Conservation (phyloP, 176 grass and related monocot species). For the Eremochloa ophiuroides region DNA sequence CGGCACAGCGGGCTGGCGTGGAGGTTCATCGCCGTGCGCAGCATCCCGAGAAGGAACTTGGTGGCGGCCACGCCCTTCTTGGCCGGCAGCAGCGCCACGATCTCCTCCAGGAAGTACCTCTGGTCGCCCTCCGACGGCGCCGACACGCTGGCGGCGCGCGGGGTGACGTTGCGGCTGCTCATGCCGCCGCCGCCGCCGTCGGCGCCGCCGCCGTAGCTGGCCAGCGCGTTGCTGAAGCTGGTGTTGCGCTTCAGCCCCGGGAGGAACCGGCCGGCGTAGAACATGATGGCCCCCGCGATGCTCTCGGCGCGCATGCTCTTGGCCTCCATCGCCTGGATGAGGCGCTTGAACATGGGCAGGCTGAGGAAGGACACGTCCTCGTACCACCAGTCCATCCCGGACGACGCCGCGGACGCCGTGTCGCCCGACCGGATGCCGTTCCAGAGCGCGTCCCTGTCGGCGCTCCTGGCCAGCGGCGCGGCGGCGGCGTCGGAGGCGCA, state of each 20-base stretch:
- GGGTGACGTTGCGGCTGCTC: slow-evolving; percentile 41
- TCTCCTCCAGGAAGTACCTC: slow-evolving; percentile 90
- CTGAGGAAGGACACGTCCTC: slow-evolving; percentile 71
- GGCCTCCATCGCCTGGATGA: slow-evolving; percentile 65
- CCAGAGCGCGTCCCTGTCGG: slow-evolving; percentile 43
- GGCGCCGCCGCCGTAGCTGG: not conserved
- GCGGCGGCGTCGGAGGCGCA: slow-evolving; percentile 30
- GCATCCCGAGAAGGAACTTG: slow-evolving; percentile 69
- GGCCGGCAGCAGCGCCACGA: slow-evolving; percentile 66
- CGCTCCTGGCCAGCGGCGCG: slow-evolving; percentile 5
- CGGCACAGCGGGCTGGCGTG: slow-evolving; percentile 65
- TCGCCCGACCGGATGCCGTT: slow-evolving; percentile 49
- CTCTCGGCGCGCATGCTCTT: slow-evolving; percentile 62
- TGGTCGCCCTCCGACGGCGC: slow-evolving; percentile 60
- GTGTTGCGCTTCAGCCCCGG: slow-evolving; percentile 54
- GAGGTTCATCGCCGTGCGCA: slow-evolving; percentile 67
- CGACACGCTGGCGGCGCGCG: slow-evolving; percentile 36
- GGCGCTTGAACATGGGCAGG: slow-evolving; percentile 74
- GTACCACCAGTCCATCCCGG: slow-evolving; percentile 70
- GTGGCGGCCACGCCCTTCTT: slow-evolving; percentile 76
- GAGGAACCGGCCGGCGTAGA: slow-evolving; percentile 60
- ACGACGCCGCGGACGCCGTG: not conserved
- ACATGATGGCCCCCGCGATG: slow-evolving; percentile 62
- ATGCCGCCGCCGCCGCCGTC: slow-evolving; percentile 6
- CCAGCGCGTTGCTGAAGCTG: slow-evolving; percentile 49